Evolutionary conservation across 345 rosid species (phyloP).

Genomic region (Cochlearia excelsa): DNA sequence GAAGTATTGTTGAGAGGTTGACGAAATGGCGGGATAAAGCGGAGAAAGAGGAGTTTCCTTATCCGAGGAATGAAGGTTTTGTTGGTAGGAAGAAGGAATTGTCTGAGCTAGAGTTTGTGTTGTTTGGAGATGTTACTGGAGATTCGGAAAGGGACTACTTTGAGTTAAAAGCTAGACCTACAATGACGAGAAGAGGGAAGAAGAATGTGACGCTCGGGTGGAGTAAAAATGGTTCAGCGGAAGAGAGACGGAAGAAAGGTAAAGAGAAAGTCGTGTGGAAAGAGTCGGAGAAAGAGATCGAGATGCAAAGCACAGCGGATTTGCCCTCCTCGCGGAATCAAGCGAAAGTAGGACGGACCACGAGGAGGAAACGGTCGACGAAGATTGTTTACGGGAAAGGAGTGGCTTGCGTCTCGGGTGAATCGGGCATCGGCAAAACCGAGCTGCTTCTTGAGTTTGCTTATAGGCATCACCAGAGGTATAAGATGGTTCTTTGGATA

Average conservation of each 20-base stretch:
- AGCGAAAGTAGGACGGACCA: conserved; percentile 43
- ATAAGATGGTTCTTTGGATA: conserved; percentile 94
- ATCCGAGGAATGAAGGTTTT: conserved; percentile 73
- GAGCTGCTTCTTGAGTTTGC: conserved; percentile 96
- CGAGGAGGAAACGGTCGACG: conserved; percentile 62
- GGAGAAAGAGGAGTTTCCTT: conserved; percentile 84
- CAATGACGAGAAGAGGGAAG: conserved; percentile 43
- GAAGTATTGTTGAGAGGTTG: conserved; percentile 80
- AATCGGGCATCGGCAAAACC: conserved; percentile 88
- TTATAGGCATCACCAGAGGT: conserved; percentile 77
- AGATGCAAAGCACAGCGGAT: conserved; percentile 64
- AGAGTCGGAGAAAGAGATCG: conserved; percentile 93
- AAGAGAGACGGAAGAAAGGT: conserved; percentile 65
- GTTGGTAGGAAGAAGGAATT: conserved; percentile 89
- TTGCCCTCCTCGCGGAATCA: conserved; percentile 40
- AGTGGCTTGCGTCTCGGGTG: conserved; percentile 82
- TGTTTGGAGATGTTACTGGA: conserved; percentile 78
- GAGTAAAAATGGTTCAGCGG: conserved; percentile 51
- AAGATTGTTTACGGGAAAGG: conserved; percentile 81
- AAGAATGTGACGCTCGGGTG: conserved; percentile 68
- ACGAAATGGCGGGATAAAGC: conserved; percentile 81
- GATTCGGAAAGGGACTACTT: conserved; percentile 78
- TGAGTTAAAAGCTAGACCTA: conserved; percentile 69
- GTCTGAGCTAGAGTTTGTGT: conserved; percentile 79
- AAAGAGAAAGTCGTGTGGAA: conserved; percentile 92